phyloP scores from a whole-genome alignment of 2,329 filamentous ascomycete species.

The Alternaria viburni region DNA sequence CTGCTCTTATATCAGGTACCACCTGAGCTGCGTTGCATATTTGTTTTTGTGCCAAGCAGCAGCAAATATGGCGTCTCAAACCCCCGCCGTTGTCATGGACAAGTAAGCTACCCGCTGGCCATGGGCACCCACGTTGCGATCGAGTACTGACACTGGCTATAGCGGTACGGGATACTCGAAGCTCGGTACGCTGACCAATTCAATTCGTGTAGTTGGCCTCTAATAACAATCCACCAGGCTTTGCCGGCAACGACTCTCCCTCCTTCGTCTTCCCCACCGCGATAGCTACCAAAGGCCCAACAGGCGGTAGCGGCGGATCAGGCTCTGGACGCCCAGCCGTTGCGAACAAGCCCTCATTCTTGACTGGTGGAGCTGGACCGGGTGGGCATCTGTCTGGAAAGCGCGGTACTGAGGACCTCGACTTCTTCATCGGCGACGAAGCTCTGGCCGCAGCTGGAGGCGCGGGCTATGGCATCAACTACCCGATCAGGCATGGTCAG shows the following conservation, averaged over 20 bases:
- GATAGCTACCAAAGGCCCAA: slow-evolving; percentile 89
- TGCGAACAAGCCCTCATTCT: slow-evolving; percentile 92
- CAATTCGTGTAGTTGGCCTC: slow-evolving; percentile 5
- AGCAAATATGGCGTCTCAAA: slow-evolving; percentile 88
- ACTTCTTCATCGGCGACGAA: slow-evolving; percentile 99
- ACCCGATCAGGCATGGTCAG: slow-evolving; percentile 96
- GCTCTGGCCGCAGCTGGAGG: slow-evolving; percentile 83
- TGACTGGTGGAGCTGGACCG: slow-evolving; percentile 87
- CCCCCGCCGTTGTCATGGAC: slow-evolving; percentile 99
- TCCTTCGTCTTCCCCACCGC: slow-evolving; percentile 99
- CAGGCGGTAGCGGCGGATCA: slow-evolving; percentile 72
- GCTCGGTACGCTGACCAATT: slow-evolving; percentile 72
- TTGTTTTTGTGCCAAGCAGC: slow-evolving; percentile 23
- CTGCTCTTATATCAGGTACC: slow-evolving; percentile 18
- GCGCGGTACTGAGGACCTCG: slow-evolving; percentile 94
- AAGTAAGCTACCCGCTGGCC: slow-evolving; percentile 73
- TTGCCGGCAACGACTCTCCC: slow-evolving; percentile 98
- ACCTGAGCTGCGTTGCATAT: slow-evolving; percentile 29
- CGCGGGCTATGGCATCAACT: slow-evolving; percentile 94
- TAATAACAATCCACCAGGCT: slow-evolving; percentile 67
- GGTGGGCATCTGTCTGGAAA: slow-evolving; percentile 85
- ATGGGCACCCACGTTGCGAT: slow-evolving; percentile 34
- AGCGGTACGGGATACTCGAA: slow-evolving; percentile 99
- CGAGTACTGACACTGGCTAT: slow-evolving; percentile 49
- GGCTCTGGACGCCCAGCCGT: slow-evolving; percentile 89